These are phyloP conservation scores for Cryptococcus neoformans DNA, from an alignment of 1,284 basidiomycete species.

Conservation along the genomic window DNA sequence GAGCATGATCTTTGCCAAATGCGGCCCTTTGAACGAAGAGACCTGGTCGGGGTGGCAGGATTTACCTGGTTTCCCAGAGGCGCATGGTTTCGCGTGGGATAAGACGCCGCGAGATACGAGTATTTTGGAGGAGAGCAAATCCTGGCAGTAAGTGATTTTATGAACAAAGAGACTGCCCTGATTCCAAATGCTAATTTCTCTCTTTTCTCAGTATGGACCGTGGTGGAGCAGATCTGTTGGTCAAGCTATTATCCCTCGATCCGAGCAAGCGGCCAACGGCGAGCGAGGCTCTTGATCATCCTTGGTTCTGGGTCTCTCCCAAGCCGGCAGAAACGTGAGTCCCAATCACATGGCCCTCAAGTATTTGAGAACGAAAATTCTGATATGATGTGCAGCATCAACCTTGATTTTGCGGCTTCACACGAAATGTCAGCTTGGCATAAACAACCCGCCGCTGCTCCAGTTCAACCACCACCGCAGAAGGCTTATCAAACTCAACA, in stretches of 20 bases:
- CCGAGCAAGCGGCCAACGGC: conserved; percentile 56
- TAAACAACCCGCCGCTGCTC: conserved; percentile 12
- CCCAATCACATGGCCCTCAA: conserved; percentile 59
- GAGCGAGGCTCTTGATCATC: conserved; percentile 52
- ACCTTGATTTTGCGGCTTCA: conserved; percentile 30
- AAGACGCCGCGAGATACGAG: conserved; percentile 21
- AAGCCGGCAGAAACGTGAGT: conserved; percentile 63
- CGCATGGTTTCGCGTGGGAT: conserved; percentile 38
- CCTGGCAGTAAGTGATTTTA: conserved; percentile 31
- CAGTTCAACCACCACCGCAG: conserved; percentile 1
- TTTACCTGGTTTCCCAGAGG: conserved; percentile 75
- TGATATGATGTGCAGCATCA: neutral
- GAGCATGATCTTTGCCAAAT: conserved; percentile 82
- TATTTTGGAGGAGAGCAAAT: conserved; percentile 20
- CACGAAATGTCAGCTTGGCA: conserved; percentile 43
- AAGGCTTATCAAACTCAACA: neutral
- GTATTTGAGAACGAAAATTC: too few species aligned
- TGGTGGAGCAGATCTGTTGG: conserved; percentile 47
- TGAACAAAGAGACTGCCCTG: too few species aligned
- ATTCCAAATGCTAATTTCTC: too few species aligned
- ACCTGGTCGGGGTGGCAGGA: conserved; percentile 72
- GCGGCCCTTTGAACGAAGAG: conserved; percentile 75
- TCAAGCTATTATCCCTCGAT: conserved; percentile 54
- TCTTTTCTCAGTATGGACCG: conserved; percentile 33
- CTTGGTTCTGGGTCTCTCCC: conserved; percentile 71